Base-by-base conservation (phyloP, 495 filamentous ascomycete genomes). In the Lepidopterella palustris region DNA sequence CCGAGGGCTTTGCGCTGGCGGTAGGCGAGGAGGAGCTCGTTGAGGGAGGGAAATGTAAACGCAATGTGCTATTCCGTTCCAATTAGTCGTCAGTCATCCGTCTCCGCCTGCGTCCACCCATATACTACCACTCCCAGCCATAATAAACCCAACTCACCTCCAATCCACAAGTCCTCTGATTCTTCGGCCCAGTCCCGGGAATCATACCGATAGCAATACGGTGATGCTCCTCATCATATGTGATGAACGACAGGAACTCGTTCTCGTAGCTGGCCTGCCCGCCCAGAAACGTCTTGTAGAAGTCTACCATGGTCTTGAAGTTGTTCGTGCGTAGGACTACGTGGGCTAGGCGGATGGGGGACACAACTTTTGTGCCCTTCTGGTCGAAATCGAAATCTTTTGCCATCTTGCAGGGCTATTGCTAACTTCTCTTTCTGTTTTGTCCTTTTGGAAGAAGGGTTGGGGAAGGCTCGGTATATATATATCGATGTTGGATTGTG, bases 141-240 rank as follows among this genome's bases (percentile, higher is more conserved):
- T 15, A 35, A 35, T 6, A 35, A 6, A 6, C 21, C 11, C 45
- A 24, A 3, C 45, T 49, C 11, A 49, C 45, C 45, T 49, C 45
- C 9, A 78, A 49, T 0, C 76, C 76, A 0, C 70, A 65, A 39
- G 56, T 61, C 13, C 52, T 55, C 4, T 25, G 48, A 1, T 53
- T 40, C 45, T 69, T 72, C 5, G 64, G 57, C 8, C 21, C 31
- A 3, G 62, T 68, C 0, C 62, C 64, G 0, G 72, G 71, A 15
- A 74, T 25, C 18, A 18, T 8, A 6, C 58, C 35, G 32, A 79
- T 67, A 0, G 74, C 77, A 25, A 79, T 68, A 5, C 77, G 77
- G 61, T 79, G 77, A 57, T 79, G 77, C 58, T 79, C 77, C 0
- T 76, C 68, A 55, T 79, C 77, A 61, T 75, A 79, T 1, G 66